phyloP scores from a whole-genome alignment of 768 basidiomycete species.

The Lactarius hatsudake region DNA sequence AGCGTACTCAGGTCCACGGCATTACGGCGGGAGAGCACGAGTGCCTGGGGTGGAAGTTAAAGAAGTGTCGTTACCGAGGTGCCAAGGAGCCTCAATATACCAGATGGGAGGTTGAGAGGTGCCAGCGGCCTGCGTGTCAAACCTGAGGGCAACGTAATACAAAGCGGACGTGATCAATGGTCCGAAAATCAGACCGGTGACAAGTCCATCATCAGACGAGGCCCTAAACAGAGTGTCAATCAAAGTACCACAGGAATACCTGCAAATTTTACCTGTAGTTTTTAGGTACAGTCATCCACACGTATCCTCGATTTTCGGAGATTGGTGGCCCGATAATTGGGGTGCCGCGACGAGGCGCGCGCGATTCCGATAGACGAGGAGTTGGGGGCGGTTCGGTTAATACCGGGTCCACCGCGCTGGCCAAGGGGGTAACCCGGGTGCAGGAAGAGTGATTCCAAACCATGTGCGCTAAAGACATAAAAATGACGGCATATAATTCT shows the following conservation, averaged over 20 bases:
- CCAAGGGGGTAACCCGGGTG: conserved; percentile 1
- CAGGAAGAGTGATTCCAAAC: conserved; percentile 24
- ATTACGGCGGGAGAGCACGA: conserved; percentile 67
- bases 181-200: conserved; percentile 80
- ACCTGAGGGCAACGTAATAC: conserved; percentile 49
- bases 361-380: conserved; percentile 41
- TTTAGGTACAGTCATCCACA: conserved; percentile 91
- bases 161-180: conserved; percentile 76
- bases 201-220: conserved; percentile 79
- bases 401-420: conserved; percentile 8
- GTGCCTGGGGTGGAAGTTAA: conserved; percentile 49
- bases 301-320: conserved; percentile 60
- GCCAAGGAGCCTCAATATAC: conserved; percentile 73
- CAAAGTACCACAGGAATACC: neutral
- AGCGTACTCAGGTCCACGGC: conserved; percentile 78
- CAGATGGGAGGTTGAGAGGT: conserved; percentile 54
- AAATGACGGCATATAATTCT: conserved; percentile 21
- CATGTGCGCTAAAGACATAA: conserved; percentile 24
- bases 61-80: conserved; percentile 44
- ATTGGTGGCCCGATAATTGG: conserved; percentile 32
- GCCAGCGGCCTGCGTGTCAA: conserved; percentile 30
- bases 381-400: conserved; percentile 14
- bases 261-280: conserved; percentile 61
- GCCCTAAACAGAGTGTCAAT: conserved; percentile 46
- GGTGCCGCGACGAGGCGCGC: conserved; percentile 43